These are phyloP conservation scores for Corinectria fuckeliana DNA, from an alignment of 2,329 filamentous ascomycete genomes.

Conservation along the genomic window DNA sequence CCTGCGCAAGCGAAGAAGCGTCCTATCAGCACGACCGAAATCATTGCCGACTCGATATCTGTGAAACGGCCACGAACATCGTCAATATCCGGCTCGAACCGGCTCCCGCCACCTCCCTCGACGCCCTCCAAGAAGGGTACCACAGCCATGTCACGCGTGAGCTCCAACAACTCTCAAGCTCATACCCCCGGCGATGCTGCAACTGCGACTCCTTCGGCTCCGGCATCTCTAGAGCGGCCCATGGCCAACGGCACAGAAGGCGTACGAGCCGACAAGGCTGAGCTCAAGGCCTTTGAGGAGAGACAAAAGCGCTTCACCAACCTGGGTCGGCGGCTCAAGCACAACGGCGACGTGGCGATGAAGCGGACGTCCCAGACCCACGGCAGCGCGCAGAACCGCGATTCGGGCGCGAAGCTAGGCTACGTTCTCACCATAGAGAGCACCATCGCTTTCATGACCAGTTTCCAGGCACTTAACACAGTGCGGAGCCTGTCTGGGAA, in stretches of 20 bases:
- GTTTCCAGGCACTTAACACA: conserved; percentile 58
- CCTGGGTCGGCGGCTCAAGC: conserved; percentile 60
- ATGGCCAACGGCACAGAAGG: conserved; percentile 43
- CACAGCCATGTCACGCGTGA: conserved; percentile 59
- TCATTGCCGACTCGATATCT: conserved; percentile 45
- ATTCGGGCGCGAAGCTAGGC: conserved; percentile 49
- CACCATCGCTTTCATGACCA: conserved; percentile 59
- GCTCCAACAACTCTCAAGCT: conserved; percentile 59
- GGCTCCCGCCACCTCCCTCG: conserved; percentile 51
- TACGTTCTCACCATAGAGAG: conserved; percentile 56
- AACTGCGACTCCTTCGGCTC: conserved; percentile 41
- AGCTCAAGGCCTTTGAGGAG: conserved; percentile 41
- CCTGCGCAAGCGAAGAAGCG: conserved; percentile 54
- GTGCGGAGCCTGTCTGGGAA: conserved; percentile 52
- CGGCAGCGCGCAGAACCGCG: conserved; percentile 34
- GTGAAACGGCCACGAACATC: conserved; percentile 52
- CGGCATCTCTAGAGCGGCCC: conserved; percentile 36
- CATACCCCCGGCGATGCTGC: conserved; percentile 57
- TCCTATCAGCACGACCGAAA: conserved; percentile 48
- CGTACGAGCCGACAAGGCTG: conserved; percentile 31
- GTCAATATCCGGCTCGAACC: conserved; percentile 45
- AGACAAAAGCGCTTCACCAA: conserved; percentile 47
- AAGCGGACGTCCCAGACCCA: conserved; percentile 35
- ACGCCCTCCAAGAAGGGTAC: conserved; percentile 60
- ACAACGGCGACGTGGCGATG: conserved; percentile 56